Conservation (phyloP, 2,329 filamentous ascomycete species). For the Colletotrichum higginsianum region DNA sequence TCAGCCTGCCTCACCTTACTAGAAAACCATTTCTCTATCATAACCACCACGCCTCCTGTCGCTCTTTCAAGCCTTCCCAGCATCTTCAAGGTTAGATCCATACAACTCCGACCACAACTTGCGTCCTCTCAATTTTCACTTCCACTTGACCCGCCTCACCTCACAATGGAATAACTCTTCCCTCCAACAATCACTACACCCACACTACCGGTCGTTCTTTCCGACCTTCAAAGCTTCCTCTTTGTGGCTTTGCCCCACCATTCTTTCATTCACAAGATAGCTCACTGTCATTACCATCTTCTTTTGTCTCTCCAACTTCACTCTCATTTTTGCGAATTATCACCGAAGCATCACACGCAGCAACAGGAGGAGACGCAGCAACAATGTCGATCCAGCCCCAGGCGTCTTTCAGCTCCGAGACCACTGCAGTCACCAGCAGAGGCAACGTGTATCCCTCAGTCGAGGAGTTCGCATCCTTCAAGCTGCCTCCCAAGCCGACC, state of each 20-base stretch:
- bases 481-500: conserved; percentile 3
- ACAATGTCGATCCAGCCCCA: conserved; percentile 22
- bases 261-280: background rate
- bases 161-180: conserved; percentile 11
- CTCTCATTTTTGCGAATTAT: background rate
- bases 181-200: background rate
- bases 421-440: conserved; percentile 26
- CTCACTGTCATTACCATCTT: background rate
- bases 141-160: background rate
- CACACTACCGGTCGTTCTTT: background rate
- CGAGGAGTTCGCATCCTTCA: conserved; percentile 25
- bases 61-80: too few species aligned
- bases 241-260: background rate
- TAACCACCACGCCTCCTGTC: background rate
- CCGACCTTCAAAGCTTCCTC: background rate
- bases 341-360: too few species aligned
- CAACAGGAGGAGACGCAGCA: background rate
- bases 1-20: background rate
- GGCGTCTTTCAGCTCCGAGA: conserved; percentile 29
- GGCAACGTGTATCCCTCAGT: conserved; percentile 16
- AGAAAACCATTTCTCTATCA: background rate
- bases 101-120: too few species aligned
- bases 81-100: too few species aligned
- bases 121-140: too few species aligned
- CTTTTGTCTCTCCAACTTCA: background rate